phyloP scores from a whole-genome alignment of 306 rosid genomes.

The Rubus idaeus region DNA sequence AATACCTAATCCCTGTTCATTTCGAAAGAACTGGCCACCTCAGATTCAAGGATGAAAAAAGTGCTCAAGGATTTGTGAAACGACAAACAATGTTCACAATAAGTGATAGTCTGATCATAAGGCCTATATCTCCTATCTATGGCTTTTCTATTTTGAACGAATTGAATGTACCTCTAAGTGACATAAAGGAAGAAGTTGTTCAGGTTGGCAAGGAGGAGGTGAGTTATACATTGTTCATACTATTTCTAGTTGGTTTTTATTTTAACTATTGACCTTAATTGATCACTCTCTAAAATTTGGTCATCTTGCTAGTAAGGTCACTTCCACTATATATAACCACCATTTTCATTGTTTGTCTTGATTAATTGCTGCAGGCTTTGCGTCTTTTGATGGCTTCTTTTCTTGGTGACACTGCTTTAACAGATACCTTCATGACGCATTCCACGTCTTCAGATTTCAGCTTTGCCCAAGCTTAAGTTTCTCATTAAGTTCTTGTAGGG shows the following conservation, averaged over 20 bases:
- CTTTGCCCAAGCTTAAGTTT: too few species aligned
- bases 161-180: background rate
- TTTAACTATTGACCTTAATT: too few species aligned
- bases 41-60: background rate
- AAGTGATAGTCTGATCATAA: slow-evolving; percentile 12
- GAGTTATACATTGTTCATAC: background rate
- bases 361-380: background rate
- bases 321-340: too few species aligned
- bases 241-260: too few species aligned
- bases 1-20: background rate
- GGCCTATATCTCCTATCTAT: background rate
- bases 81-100: background rate
- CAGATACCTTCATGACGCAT: background rate
- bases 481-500: too few species aligned
- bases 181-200: slow-evolving; percentile 10
- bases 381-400: slow-evolving; percentile 6
- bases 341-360: too few species aligned
- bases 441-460: too few species aligned
- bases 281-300: too few species aligned
- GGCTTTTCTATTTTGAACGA: slow-evolving; percentile 1
- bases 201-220: slow-evolving; percentile 14
- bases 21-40: background rate
- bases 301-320: too few species aligned
- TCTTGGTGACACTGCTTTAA: background rate
- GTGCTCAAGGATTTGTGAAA: background rate